Conservation (phyloP, 768 basidiomycete genomes). For the Strobilomyces echinocephalus region DNA sequence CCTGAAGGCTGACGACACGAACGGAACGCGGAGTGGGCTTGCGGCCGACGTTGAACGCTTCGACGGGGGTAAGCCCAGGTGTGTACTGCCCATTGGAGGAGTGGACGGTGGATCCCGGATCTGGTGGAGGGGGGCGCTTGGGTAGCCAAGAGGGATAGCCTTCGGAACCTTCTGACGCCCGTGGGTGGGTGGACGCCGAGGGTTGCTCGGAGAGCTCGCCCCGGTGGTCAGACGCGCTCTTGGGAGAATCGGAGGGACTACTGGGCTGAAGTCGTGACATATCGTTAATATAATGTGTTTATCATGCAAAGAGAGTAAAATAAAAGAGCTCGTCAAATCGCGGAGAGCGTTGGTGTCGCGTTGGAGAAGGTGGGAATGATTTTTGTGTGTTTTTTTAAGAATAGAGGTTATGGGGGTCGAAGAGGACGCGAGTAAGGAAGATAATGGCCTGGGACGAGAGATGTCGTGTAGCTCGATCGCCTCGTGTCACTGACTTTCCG, state of each 20-base stretch:
- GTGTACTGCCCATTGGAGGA: slow-evolving; percentile 44
- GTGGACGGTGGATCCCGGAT: slow-evolving; percentile 66
- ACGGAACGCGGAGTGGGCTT: slow-evolving; percentile 78
- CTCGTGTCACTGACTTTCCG: slow-evolving; percentile 48
- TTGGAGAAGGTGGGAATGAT: slow-evolving; percentile 11
- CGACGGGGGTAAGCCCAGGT: slow-evolving; percentile 30
- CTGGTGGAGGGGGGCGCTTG: slow-evolving; percentile 68
- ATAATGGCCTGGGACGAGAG: slow-evolving; percentile 20
- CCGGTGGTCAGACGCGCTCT: slow-evolving; percentile 28
- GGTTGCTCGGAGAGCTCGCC: slow-evolving; percentile 32
- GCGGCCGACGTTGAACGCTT: slow-evolving; percentile 47
- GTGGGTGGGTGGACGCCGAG: slow-evolving; percentile 32
- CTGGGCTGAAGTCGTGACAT: slow-evolving; percentile 34
- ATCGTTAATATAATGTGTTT: slow-evolving; percentile 30
- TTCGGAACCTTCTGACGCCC: slow-evolving; percentile 45
- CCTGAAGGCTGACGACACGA: slow-evolving; percentile 70
- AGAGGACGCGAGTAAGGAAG: slow-evolving; percentile 21
- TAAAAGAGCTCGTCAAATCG: slow-evolving; percentile 28
- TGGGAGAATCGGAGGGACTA: slow-evolving; percentile 28
- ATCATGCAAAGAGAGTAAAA: slow-evolving; percentile 29
- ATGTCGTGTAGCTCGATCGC: slow-evolving; percentile 39
- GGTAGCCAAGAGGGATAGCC: slow-evolving; percentile 87
- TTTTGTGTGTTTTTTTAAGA: slow-evolving; percentile 20
- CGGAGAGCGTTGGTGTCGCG: slow-evolving; percentile 33
- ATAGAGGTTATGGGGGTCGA: slow-evolving; percentile 16